A percentile compares a stretch with the other conserved stretches of the same genome.
phyloP scores from a whole-genome alignment of 192 early-diverging fungal genomes.

The Coemansia nantahalensis region DNA sequence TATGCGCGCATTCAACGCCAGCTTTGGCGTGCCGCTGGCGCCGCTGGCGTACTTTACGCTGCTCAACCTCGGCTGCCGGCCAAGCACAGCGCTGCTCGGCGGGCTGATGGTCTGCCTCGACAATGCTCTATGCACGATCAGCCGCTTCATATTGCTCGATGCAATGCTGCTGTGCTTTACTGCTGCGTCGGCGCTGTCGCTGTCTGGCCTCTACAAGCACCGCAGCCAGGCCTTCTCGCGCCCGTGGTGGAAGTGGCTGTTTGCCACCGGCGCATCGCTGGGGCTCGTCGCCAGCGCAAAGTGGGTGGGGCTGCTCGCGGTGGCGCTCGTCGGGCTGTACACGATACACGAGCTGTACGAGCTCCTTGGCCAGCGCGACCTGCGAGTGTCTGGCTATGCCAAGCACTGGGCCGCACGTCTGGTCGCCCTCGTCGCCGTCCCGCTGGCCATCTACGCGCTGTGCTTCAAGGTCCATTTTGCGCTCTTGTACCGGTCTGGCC shows the following conservation, averaged over 20 bases:
- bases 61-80: slow-evolving; percentile 66
- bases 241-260: slow-evolving; percentile 89
- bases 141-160: slow-evolving; percentile 92
- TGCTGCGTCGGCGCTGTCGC: slow-evolving; percentile 59
- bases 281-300: slow-evolving; percentile 89
- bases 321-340: slow-evolving; percentile 86
- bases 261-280: slow-evolving; percentile 81
- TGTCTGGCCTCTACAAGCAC: slow-evolving; percentile 74
- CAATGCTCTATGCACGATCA: slow-evolving; percentile 64
- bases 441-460: slow-evolving; percentile 77
- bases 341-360: slow-evolving; percentile 95
- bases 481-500: slow-evolving; percentile 74
- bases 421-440: slow-evolving; percentile 75
- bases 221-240: slow-evolving; percentile 73
- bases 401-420: slow-evolving; percentile 86
- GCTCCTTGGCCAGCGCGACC: slow-evolving; percentile 70
- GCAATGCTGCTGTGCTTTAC: slow-evolving; percentile 95
- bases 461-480: slow-evolving; percentile 87
- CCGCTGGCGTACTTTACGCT: slow-evolving; percentile 91
- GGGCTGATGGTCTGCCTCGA: slow-evolving; percentile 79
- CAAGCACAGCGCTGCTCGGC: slow-evolving; percentile 66
- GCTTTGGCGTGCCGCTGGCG: slow-evolving; percentile 84
- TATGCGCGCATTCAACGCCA: slow-evolving; percentile 88
- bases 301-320: slow-evolving; percentile 94
- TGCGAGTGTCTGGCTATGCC: slow-evolving; percentile 60